phyloP scores from a whole-genome alignment of 257 asterid species.

The Nicotiana knightiana region DNA sequence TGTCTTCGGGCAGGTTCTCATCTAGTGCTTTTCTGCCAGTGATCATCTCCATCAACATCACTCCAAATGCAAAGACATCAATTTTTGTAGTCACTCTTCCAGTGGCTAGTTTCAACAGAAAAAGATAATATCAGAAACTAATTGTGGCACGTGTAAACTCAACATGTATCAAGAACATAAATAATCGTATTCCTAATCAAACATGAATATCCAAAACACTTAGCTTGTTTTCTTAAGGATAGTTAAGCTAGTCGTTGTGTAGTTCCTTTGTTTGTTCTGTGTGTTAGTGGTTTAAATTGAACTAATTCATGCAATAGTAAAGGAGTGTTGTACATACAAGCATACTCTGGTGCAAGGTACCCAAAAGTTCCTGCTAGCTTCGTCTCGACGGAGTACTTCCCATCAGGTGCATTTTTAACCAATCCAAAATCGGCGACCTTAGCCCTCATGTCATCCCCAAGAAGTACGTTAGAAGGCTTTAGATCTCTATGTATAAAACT shows the following conservation, averaged over 20 bases:
- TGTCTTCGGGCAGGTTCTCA: slow-evolving; percentile 55
- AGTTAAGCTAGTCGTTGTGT: not conserved
- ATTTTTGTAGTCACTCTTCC: slow-evolving; percentile 84
- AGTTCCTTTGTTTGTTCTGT: not conserved
- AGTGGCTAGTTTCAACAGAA: slow-evolving; percentile 44
- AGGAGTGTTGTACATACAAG: slow-evolving; percentile 36
- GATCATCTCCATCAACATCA: slow-evolving; percentile 75
- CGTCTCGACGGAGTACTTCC: slow-evolving; percentile 56
- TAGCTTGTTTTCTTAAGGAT: not conserved
- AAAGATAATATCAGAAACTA: not conserved
- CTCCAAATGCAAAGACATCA: slow-evolving; percentile 86
- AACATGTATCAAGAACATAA: not conserved
- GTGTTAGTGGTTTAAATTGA: not conserved
- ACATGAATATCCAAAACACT: not conserved
- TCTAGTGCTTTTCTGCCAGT: slow-evolving; percentile 72
- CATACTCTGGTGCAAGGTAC: slow-evolving; percentile 95
- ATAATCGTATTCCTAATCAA: not conserved
- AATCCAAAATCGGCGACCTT: slow-evolving; percentile 94
- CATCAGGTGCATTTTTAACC: slow-evolving; percentile 69
- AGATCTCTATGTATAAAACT: slow-evolving; percentile 90
- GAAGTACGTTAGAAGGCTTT: slow-evolving; percentile 78
- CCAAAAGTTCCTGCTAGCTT: slow-evolving; percentile 91
- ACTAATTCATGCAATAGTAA: not conserved
- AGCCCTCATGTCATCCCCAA: slow-evolving; percentile 82
- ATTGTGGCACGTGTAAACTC: not conserved